phyloP scores from a whole-genome alignment of 495 filamentous ascomycete species.

The Aspergillus campestris region DNA sequence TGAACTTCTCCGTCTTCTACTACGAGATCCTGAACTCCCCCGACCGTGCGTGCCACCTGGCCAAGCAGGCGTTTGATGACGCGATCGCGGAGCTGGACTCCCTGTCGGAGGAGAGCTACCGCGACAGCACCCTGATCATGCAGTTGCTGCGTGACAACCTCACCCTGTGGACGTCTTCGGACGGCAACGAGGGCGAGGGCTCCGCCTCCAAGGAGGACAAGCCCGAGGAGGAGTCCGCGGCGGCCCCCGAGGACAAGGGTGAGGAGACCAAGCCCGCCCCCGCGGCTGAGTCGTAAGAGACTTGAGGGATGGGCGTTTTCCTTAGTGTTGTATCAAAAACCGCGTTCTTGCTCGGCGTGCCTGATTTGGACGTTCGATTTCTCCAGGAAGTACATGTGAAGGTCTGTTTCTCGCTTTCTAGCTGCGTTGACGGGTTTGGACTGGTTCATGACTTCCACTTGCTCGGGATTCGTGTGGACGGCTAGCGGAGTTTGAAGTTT shows the following conservation, averaged over 20 bases:
- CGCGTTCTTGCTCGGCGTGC: conserved; percentile 21
- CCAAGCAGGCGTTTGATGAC: conserved; percentile 99
- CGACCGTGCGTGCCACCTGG: conserved; percentile 96
- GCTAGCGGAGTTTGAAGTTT: conserved; percentile 46
- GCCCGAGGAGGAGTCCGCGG: conserved; percentile 47
- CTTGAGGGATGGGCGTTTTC: conserved; percentile 6
- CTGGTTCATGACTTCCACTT: conserved; percentile 34
- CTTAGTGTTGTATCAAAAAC: conserved; percentile 21
- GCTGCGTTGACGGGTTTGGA: conserved; percentile 34
- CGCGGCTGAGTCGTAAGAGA: conserved; percentile 30
- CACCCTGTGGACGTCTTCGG: conserved; percentile 98
- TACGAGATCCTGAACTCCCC: conserved; percentile 99
- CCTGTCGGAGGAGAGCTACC: conserved; percentile 97
- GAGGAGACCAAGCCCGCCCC: conserved; percentile 36
- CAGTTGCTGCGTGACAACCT: conserved; percentile 99
- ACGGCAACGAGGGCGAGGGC: conserved; percentile 74
- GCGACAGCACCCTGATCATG: conserved; percentile 99
- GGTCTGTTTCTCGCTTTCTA: conserved; percentile 22
- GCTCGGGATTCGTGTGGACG: conserved; percentile 33
- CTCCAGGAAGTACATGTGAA: conserved; percentile 34
- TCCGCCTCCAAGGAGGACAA: conserved; percentile 56
- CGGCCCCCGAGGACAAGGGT: conserved; percentile 36
- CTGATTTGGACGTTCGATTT: conserved; percentile 30
- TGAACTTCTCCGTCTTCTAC: conserved; percentile 99
- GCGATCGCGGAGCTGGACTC: conserved; percentile 99